Percentiles rank a stretch among this genome's conserved stretches.
Evolutionary conservation across 2,329 filamentous ascomycete genomes (phyloP).

Genomic region (Talaromyces sp.): DNA sequence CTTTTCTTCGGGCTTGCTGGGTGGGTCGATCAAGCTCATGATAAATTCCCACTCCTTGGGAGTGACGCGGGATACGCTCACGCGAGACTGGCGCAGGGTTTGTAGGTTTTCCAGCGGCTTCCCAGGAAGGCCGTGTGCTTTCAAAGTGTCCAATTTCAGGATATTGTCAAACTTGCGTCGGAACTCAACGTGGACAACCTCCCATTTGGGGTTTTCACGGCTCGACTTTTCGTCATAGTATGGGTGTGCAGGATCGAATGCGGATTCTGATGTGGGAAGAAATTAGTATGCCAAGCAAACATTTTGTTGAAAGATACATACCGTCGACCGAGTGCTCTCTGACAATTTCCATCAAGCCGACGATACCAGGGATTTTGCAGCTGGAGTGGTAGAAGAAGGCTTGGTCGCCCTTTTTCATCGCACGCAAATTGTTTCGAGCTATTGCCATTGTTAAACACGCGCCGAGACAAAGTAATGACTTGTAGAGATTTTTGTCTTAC

Average conservation of each 20-base stretch:
- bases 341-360: conserved; percentile 83
- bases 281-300: neutral
- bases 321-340: conserved; percentile 75
- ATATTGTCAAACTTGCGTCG: conserved; percentile 71
- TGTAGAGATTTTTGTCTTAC: conserved; percentile 21
- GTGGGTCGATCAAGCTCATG: conserved; percentile 29
- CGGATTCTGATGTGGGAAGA: conserved; percentile 48
- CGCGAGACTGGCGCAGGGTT: conserved; percentile 70
- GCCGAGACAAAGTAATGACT: neutral
- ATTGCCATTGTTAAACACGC: conserved; percentile 6
- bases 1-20: conserved; percentile 9
- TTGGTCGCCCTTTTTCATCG: conserved; percentile 85
- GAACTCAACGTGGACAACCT: conserved; percentile 82
- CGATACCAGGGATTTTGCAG: conserved; percentile 82
- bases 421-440: conserved; percentile 82
- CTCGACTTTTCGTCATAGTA: conserved; percentile 80
- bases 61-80: conserved; percentile 64
- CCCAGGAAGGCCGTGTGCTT: conserved; percentile 54
- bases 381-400: conserved; percentile 98
- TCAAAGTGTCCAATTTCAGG: conserved; percentile 67
- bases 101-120: conserved; percentile 68
- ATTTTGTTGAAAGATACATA: conserved; percentile 36
- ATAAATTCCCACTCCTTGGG: conserved; percentile 46
- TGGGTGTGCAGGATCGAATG: conserved; percentile 64
- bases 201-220: conserved; percentile 71